Percentiles rank a stretch among this genome's conserved stretches.
Conservation (phyloP, 495 filamentous ascomycete species). For the Penicillium chermesinum region DNA sequence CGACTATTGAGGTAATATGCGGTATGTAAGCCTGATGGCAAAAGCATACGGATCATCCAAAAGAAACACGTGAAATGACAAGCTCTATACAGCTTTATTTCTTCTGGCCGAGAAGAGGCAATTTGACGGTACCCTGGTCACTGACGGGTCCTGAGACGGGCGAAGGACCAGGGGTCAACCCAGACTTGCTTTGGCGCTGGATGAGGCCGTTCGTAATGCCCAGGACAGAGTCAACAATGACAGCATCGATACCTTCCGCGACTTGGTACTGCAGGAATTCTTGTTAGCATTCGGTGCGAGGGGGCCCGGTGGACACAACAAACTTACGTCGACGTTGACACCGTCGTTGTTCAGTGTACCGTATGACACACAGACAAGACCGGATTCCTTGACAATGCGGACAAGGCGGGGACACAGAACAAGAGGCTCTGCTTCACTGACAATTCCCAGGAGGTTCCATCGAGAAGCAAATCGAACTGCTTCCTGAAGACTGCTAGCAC, state of each 20-base stretch:
- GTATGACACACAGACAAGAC: conserved; percentile 94
- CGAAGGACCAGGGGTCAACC: conserved; percentile 26
- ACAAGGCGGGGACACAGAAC: conserved; percentile 87
- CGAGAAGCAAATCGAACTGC: conserved; percentile 87
- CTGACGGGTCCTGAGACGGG: conserved; percentile 17
- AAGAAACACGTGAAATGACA: neutral
- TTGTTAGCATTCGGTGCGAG: neutral
- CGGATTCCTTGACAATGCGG: conserved; percentile 90
- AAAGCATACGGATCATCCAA: conserved; percentile 4
- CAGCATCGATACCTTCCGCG: conserved; percentile 90
- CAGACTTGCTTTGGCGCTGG: conserved; percentile 29
- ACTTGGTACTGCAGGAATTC: conserved; percentile 64
- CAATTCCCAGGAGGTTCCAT: conserved; percentile 93
- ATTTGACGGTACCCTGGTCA: conserved; percentile 19
- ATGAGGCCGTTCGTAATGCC: conserved; percentile 72
- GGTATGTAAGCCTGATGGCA: conserved; percentile 7
- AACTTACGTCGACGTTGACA: conserved; percentile 71
- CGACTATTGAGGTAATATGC: conserved; percentile 19
- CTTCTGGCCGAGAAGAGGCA: conserved; percentile 30
- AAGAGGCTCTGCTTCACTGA: conserved; percentile 76
- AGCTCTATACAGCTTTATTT: conserved; percentile 11
- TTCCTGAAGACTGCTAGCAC: conserved; percentile 91
- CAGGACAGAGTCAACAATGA: conserved; percentile 91
- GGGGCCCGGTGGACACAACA: neutral
- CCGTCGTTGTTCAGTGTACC: conserved; percentile 83